phyloP scores from a whole-genome alignment of 2,329 filamentous ascomycete species.

The Ophiostoma tasmaniense region DNA sequence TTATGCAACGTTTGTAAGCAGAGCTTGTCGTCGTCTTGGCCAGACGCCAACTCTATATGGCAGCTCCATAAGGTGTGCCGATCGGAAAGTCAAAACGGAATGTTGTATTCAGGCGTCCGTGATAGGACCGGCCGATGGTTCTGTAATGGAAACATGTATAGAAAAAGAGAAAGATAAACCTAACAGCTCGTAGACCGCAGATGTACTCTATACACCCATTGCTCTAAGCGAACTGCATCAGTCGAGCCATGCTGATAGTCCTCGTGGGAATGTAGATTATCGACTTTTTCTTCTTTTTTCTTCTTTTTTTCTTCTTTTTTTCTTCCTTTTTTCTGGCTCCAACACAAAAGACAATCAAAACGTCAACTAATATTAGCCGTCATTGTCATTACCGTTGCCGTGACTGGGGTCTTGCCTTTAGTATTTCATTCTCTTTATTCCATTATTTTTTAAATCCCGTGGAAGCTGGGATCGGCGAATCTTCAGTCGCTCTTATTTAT shows the following conservation, averaged over 20 bases:
- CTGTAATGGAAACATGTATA: background rate
- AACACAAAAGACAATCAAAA: background rate
- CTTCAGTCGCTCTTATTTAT: background rate
- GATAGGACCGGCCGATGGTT: background rate
- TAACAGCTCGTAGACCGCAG: background rate
- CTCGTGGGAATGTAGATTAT: background rate
- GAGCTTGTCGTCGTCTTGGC: background rate
- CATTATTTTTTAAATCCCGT: background rate
- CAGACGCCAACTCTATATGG: conserved; percentile 2
- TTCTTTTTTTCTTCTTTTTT: too few species aligned
- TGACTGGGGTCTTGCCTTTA: background rate
- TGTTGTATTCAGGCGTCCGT: conserved; percentile 4
- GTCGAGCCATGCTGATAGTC: background rate
- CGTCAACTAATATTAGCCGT: background rate
- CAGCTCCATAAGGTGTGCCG: background rate
- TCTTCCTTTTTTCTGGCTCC: too few species aligned
- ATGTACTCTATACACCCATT: background rate
- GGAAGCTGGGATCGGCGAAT: background rate
- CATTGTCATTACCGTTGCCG: background rate
- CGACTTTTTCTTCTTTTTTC: background rate
- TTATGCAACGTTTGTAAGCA: background rate
- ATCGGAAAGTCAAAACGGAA: conserved; percentile 3
- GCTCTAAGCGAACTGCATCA: background rate
- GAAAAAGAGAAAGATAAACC: background rate
- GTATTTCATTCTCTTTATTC: background rate